Evolutionary conservation across 2,329 filamentous ascomycete species (phyloP).

Genomic region (Furcasterigmium furcatum): DNA sequence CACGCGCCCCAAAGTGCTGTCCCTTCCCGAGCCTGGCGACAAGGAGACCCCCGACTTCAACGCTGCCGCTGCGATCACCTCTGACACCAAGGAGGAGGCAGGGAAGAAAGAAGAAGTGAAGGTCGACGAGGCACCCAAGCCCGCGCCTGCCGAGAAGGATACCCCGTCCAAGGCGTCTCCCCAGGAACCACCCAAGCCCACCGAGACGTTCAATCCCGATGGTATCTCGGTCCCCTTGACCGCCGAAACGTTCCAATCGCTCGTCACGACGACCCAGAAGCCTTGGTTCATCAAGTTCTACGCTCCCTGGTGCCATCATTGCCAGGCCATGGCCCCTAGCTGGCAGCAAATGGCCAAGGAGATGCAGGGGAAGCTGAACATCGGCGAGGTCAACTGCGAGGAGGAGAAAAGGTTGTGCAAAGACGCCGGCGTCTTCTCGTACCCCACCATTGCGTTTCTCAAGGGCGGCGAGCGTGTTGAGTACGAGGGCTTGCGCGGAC

Average conservation of each 20-base stretch:
- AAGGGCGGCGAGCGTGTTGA: slow-evolving; percentile 87
- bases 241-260: slow-evolving; percentile 79
- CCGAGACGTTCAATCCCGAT: slow-evolving; percentile 65
- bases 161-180: slow-evolving; percentile 31
- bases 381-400: slow-evolving; percentile 97
- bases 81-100: slow-evolving; percentile 30
- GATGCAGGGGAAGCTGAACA: slow-evolving; percentile 84
- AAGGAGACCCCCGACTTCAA: slow-evolving; percentile 33
- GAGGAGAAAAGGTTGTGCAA: slow-evolving; percentile 85
- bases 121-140: slow-evolving; percentile 16
- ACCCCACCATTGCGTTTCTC: slow-evolving; percentile 91
- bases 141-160: slow-evolving; percentile 14
- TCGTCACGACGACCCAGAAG: slow-evolving; percentile 83
- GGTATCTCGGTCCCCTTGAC: slow-evolving; percentile 75
- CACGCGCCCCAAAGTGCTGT: slow-evolving; percentile 65
- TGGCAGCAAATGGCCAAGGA: slow-evolving; percentile 89
- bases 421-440: slow-evolving; percentile 75
- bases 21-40: slow-evolving; percentile 70
- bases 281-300: slow-evolving; percentile 99
- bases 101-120: slow-evolving; percentile 26
- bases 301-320: slow-evolving; percentile 95
- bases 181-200: slow-evolving; percentile 48
- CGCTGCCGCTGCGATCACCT: slow-evolving; percentile 22
- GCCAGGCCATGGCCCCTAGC: slow-evolving; percentile 84
- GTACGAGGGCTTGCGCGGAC: slow-evolving; percentile 85